Conservation (phyloP, 345 rosid genomes). For the Mangifera indica region DNA sequence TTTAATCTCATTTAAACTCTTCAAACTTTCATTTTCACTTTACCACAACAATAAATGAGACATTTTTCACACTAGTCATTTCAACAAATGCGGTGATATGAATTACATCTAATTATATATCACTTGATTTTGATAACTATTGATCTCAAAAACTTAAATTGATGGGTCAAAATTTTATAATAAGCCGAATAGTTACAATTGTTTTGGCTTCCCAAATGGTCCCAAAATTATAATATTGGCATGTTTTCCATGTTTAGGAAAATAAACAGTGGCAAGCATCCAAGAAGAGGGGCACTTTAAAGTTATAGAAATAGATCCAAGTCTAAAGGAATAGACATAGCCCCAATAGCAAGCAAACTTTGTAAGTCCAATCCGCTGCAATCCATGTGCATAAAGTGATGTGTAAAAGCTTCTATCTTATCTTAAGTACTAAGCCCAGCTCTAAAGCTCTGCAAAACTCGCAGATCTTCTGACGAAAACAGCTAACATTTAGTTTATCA, state of each 20-base stretch:
- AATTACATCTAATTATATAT: no score
- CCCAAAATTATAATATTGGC: neutral
- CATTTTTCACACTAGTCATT: no score
- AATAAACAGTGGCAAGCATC: neutral
- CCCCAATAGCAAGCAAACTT: conserved; percentile 48
- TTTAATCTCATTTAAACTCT: no score
- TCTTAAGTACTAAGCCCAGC: conserved; percentile 38
- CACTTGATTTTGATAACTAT: no score
- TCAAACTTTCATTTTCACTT: no score
- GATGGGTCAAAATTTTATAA: neutral
- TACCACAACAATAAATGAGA: no score
- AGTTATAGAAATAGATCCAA: conserved; percentile 15
- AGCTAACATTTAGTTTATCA: conserved; percentile 27
- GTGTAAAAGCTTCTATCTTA: conserved; percentile 25
- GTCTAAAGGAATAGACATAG: conserved; percentile 36
- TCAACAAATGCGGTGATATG: no score
- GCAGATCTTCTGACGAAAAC: conserved; percentile 11
- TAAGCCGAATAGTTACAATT: neutral
- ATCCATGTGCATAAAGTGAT: conserved; percentile 54
- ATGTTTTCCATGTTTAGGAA: conserved; percentile 17
- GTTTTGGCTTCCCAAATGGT: neutral
- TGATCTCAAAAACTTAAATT: neutral
- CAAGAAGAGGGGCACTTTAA: conserved; percentile 1
- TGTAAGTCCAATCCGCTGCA: conserved; percentile 28
- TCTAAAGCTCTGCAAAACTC: conserved; percentile 41